Evolutionary conservation across 2,329 filamentous ascomycete genomes (phyloP), one percentile per base, ranked within the genome.

Genomic region (Zopfia rhizophila): DNA sequence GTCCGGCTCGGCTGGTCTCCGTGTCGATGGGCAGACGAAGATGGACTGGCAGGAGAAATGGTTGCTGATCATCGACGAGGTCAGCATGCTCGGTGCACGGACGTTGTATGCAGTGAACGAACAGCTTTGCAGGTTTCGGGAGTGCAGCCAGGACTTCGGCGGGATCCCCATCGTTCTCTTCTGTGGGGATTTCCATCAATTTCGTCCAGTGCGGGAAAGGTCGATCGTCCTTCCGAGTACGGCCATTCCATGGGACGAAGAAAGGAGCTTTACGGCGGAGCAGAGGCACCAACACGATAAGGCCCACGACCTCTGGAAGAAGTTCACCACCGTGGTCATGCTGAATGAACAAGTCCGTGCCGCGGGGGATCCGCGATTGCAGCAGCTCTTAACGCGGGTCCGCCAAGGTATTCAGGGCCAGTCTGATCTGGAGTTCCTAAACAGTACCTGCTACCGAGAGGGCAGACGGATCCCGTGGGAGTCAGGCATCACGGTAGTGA

Each of bases 41-140:
- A 37, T 44, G 25, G 41, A 44, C 7, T 37, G 25, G 41, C 25
- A 44, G 23, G 41, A 44, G 17, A 44, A 38, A n/a, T n/a, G n/a
- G n/a, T n/a, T n/a, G n/a, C n/a, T n/a, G n/a, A n/a, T n/a, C n/a
- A n/a, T n/a, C n/a, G 25, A 44, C n/a, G 17, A 38, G 25, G 24
- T 44, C 18, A 44, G 41, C 25, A 44, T 44, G 25, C 31, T 30
- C 7, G 17, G 19, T n/a, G n/a, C n/a, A 16, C 22, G 23, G 1
- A 44, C 31, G n/a, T 12, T 44, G n/a, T 37, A 44, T 22, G 25
- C 23, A n/a, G 25, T 44, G 17, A 44, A 44, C 17, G 31, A 44
- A 14, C 24, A 16, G 22, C 30, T 44, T 11, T 16, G 25, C 18
- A 13, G 1, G 11, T 23, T 44, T n/a, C 16, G 23, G 8, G 31